Percentiles rank a stretch among this genome's conserved stretches.
Evolutionary conservation across 441 rosid genomes (phyloP).

Genomic region (Francoa sonchifolia): DNA sequence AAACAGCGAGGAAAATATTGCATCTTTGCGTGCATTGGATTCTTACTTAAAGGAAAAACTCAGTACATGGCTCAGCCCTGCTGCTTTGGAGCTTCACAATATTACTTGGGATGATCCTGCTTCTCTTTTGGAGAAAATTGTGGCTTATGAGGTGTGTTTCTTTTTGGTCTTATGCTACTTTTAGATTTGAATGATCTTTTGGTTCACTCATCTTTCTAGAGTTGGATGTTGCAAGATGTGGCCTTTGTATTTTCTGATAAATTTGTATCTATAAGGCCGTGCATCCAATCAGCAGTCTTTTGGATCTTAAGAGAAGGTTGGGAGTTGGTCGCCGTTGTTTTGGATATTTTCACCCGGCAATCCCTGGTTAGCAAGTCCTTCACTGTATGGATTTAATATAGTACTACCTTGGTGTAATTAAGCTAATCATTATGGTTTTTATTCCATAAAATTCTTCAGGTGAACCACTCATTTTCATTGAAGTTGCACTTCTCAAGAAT

Average conservation of each 20-base stretch:
- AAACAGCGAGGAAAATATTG: conserved; percentile 57
- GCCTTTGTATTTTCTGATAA: conserved; percentile 7
- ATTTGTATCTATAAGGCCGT: conserved; percentile 46
- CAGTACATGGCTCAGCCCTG: conserved; percentile 88
- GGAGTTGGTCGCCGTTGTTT: conserved; percentile 88
- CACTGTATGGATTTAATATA: neutral
- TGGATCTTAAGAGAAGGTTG: conserved; percentile 88
- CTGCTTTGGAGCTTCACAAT: conserved; percentile 81
- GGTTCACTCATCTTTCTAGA: neutral
- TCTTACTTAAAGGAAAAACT: conserved; percentile 78
- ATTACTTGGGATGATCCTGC: conserved; percentile 95
- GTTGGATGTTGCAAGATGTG: conserved; percentile 2
- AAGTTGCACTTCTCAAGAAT: conserved; percentile 78
- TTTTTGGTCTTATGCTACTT: conserved; percentile 6
- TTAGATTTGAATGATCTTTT: too few relatives aligned
- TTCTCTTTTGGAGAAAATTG: conserved; percentile 88
- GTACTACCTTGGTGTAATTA: neutral
- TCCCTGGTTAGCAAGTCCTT: conserved; percentile 51
- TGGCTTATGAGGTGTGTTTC: conserved; percentile 64
- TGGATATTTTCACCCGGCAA: conserved; percentile 79
- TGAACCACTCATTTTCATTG: conserved; percentile 93
- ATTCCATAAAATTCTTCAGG: conserved; percentile 45
- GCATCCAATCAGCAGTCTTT: conserved; percentile 84
- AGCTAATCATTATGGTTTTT: neutral
- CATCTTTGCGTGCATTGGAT: conserved; percentile 65